Evolutionary conservation across 208 protist genomes (phyloP).

Genomic region (Sergeia podlipaevii): DNA sequence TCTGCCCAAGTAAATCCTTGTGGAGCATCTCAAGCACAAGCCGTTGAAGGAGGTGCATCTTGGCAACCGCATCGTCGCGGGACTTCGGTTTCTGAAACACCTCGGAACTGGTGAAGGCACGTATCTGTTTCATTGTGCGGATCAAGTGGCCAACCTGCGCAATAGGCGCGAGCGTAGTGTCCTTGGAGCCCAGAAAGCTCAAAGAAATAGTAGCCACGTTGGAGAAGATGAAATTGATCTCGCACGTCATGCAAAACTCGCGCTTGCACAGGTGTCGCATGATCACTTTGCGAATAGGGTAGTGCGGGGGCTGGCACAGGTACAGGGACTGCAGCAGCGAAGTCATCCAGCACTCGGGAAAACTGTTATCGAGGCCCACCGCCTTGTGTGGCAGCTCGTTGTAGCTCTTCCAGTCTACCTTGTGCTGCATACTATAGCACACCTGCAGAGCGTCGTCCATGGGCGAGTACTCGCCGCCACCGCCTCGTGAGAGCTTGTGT

Average conservation of each 20-base stretch:
- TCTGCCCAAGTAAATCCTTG: slow-evolving; percentile 75
- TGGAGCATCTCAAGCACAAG: slow-evolving; percentile 74
- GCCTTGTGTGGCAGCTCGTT: slow-evolving; percentile 78
- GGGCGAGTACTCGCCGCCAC: slow-evolving; percentile 59
- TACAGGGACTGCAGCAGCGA: slow-evolving; percentile 81
- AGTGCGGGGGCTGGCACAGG: slow-evolving; percentile 79
- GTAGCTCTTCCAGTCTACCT: slow-evolving; percentile 76
- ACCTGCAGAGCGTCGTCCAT: slow-evolving; percentile 78
- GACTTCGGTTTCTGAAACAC: slow-evolving; percentile 70
- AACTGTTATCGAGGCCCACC: slow-evolving; percentile 86
- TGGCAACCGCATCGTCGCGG: slow-evolving; percentile 82
- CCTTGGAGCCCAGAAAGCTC: slow-evolving; percentile 42
- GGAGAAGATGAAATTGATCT: slow-evolving; percentile 81
- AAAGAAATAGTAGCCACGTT: slow-evolving; percentile 81
- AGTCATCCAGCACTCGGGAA: slow-evolving; percentile 87
- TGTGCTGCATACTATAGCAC: slow-evolving; percentile 81
- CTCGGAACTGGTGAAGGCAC: slow-evolving; percentile 30
- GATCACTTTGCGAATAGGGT: slow-evolving; percentile 75
- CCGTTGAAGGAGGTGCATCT: slow-evolving; percentile 74
- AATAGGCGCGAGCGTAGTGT: slow-evolving; percentile 73
- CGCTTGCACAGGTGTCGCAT: slow-evolving; percentile 74
- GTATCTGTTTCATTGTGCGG: slow-evolving; percentile 76
- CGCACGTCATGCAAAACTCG: slow-evolving; percentile 88
- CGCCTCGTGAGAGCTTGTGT: slow-evolving; percentile 40
- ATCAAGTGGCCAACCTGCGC: slow-evolving; percentile 80